Base-by-base conservation (phyloP, 208 protist genomes). In the Histomonas meleagridis region DNA sequence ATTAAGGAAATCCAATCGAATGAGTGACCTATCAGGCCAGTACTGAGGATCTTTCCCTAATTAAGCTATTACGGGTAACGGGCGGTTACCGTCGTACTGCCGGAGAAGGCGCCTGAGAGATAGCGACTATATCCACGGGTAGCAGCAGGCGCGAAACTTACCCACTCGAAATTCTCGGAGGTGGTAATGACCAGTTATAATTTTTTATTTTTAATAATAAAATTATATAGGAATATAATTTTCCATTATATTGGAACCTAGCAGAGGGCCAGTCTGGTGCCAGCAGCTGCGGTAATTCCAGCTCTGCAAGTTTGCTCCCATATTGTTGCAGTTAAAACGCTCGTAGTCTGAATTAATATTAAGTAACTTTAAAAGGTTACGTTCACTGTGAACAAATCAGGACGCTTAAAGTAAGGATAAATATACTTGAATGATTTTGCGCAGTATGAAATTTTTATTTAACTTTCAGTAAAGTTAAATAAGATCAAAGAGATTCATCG, bases 1-100 rank as follows among this genome's bases (percentile, higher is more conserved):
- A n/a, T n/a, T n/a, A n/a, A n/a, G 60, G 60, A 9, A 69, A 9
- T 7, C 60, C 60, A 69, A 32, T 69, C 60, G 60, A 69, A 7
- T 69, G 60, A 69, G 60, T n/a, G 60, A 69, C 93, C 93, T 95
- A 96, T 96, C 94, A 96, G 95, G n/a, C 94, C 95, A 95, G 95
- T 95, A 93, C 94, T 93, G 95, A 95, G 92, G 90, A 90, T 96
- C 94, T 93, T 94, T 93, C 94, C 90, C 94, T 95, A 96, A 92
- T 92, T 94, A 95, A 94, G 94, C 94, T 72, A 90, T 94, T 92
- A 96, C 95, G 95, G 95, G 94, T 95, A 92, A 96, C 95, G 40
- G 95, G 95, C 65, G 94, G 95, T 96, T 93, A 91, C 21, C 91
- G 93, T 40, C 93, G 81, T 5, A 62, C 49, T 70, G 49, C 91